Base-by-base conservation (phyloP, 1,284 basidiomycete genomes). In the Ceratobasidium papillatum region DNA sequence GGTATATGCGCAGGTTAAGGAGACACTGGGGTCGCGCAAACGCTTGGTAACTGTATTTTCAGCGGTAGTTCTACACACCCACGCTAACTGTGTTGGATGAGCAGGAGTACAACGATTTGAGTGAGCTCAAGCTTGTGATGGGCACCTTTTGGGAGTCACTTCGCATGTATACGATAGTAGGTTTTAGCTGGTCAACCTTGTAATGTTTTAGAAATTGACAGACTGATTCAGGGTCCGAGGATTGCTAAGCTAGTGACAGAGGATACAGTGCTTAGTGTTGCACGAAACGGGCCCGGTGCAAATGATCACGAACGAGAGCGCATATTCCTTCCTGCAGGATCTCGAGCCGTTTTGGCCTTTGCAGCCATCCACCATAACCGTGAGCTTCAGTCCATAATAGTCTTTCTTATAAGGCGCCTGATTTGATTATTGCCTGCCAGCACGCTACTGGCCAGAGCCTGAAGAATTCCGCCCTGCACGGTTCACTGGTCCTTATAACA, bases 401-500 rank as follows among this genome's bases (percentile, higher is more conserved):
- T 41, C 38, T 41, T 14, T 5, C 38, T 5, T 5, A 14, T 14
- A 41, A 14, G 5, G 38, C 38, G 7, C 7, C 14, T 41, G 5
- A 41, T 14, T 25, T 34, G 27, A 34, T 19, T n/a, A 22, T 4
- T 30, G 30, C 30, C 22, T 38, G 1, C 30, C 12, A 76, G 75
- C 75, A 38, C 52, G 51, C 3, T 63, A 76, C 49, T 76, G 75
- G 75, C 43, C 62, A 19, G 72, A 76, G 22, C n/a, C n/a, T n/a
- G n/a, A n/a, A n/a, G n/a, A n/a, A n/a, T n/a, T n/a, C n/a, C 71
- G 72, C 19, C 75, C 75, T 3, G 22, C 41, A 19, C 41, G 75
- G 17, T 76, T 76, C 56, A 5, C 51, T 8, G 72, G 74, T 8
- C 22, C 61, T 34, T 74, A 73, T 52, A 63, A 71, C 36, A 65